Conservation (phyloP, 2,329 filamentous ascomycete genomes). For the Capronia epimyces region DNA sequence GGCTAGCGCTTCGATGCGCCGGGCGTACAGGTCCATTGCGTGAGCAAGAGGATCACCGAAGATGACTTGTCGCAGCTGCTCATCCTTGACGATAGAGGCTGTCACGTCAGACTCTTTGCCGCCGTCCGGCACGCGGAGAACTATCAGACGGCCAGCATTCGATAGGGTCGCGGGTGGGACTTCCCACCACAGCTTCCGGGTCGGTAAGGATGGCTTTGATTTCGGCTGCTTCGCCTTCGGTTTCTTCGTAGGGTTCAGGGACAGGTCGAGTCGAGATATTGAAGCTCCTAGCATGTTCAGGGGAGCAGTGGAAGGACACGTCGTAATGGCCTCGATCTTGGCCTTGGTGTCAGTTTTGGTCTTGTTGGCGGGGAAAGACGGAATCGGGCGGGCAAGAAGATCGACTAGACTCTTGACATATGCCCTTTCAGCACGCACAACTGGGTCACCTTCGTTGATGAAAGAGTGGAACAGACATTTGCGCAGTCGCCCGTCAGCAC, state of each 20-base stretch:
- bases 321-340: not conserved
- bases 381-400: constrained; percentile 60
- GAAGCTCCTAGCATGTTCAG: constrained; percentile 16
- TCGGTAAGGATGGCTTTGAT: not conserved
- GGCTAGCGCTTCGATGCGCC: constrained; percentile 65
- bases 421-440: constrained; percentile 67
- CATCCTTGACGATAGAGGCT: constrained; percentile 63
- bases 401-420: constrained; percentile 69
- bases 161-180: constrained; percentile 63
- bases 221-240: constrained; percentile 31
- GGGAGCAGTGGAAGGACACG: constrained; percentile 2
- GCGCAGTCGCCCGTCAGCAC: constrained; percentile 37
- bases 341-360: not conserved
- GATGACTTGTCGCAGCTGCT: constrained; percentile 62
- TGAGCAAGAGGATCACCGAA: constrained; percentile 81
- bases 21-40: constrained; percentile 71
- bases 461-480: constrained; percentile 75
- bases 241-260: constrained; percentile 14
- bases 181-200: constrained; percentile 49
- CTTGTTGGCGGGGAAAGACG: constrained; percentile 30
- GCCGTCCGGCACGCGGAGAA: constrained; percentile 49
- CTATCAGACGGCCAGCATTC: constrained; percentile 63
- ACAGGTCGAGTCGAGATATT: constrained; percentile 24
- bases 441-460: constrained; percentile 80
- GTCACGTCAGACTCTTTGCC: constrained; percentile 55